Conservation (phyloP, 805 yeast genomes). For the Kluyveromyces dobzhanskii region DNA sequence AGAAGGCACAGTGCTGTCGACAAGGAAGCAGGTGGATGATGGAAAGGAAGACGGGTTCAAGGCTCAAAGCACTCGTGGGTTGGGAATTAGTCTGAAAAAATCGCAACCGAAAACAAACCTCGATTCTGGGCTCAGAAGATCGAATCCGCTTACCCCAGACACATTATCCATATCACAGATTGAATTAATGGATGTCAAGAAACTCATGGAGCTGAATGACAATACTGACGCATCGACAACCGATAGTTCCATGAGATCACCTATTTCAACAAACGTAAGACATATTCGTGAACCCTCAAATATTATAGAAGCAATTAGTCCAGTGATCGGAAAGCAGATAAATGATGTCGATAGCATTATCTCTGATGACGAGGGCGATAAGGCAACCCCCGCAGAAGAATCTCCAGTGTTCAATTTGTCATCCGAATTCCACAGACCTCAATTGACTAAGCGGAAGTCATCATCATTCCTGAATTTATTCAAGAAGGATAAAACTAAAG, state of each 20-base stretch:
- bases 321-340: conserved; percentile 5
- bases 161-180: conserved; percentile 12
- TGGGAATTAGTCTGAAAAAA: neutral
- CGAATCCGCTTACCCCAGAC: neutral
- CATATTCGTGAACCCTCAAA: neutral
- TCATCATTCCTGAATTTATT: conserved; percentile 24
- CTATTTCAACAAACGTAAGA: conserved; percentile 12
- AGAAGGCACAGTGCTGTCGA: too few species aligned
- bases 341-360: conserved; percentile 15
- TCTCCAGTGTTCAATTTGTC: conserved; percentile 5
- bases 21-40: too few species aligned
- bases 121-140: neutral
- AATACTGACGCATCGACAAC: conserved; percentile 8
- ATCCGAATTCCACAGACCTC: conserved; percentile 8
- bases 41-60: too few species aligned
- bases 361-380: conserved; percentile 8
- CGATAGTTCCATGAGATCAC: neutral
- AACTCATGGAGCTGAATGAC: conserved; percentile 19
- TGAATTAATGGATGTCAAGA: conserved; percentile 18
- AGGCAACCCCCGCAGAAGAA: neutral
- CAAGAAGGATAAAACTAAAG: conserved; percentile 10
- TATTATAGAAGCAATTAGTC: conserved; percentile 9
- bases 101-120: neutral
- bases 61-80: neutral
- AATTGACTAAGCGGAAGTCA: conserved; percentile 13